Conservation (phyloP, 495 filamentous ascomycete species). For the Neurospora hispaniola region DNA sequence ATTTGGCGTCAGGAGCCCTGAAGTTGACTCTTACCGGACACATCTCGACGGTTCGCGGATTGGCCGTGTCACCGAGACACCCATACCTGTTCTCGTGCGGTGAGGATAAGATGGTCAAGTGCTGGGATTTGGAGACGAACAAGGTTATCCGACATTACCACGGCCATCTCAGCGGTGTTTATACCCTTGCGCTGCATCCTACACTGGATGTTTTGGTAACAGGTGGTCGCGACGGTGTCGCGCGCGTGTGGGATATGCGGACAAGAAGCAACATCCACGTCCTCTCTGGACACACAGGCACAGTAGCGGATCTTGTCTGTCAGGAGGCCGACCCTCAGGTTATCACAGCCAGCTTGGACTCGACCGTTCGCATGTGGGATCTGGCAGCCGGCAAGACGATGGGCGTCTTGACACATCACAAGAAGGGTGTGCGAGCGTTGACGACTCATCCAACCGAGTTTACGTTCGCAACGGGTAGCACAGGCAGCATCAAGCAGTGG, state of each 20-base stretch:
- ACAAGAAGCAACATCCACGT: slow-evolving; percentile 94
- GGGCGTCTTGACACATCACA: slow-evolving; percentile 95
- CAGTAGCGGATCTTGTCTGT: slow-evolving; percentile 78
- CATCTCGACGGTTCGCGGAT: slow-evolving; percentile 89
- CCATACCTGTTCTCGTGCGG: slow-evolving; percentile 97
- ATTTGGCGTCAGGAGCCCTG: slow-evolving; percentile 74
- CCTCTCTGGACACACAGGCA: slow-evolving; percentile 77
- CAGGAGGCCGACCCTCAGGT: slow-evolving; percentile 97
- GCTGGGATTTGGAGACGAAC: slow-evolving; percentile 98
- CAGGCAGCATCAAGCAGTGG: slow-evolving; percentile 97
- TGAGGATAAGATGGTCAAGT: slow-evolving; percentile 99
- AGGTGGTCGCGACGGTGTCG: slow-evolving; percentile 88
- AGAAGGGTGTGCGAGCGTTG: slow-evolving; percentile 87
- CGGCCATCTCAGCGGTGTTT: slow-evolving; percentile 93
- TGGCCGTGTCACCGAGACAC: slow-evolving; percentile 88
- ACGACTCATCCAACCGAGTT: slow-evolving; percentile 86
- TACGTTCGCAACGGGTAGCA: slow-evolving; percentile 88
- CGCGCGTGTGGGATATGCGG: slow-evolving; percentile 97
- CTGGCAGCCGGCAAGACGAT: slow-evolving; percentile 92
- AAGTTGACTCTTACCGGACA: slow-evolving; percentile 89
- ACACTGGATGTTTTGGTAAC: slow-evolving; percentile 92
- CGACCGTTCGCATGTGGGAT: slow-evolving; percentile 92
- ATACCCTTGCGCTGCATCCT: slow-evolving; percentile 82
- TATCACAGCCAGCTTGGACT: slow-evolving; percentile 82
- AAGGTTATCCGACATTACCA: slow-evolving; percentile 99